Conservation (phyloP, 352 stramenopile species). For the Phytopythium mirpurense region DNA sequence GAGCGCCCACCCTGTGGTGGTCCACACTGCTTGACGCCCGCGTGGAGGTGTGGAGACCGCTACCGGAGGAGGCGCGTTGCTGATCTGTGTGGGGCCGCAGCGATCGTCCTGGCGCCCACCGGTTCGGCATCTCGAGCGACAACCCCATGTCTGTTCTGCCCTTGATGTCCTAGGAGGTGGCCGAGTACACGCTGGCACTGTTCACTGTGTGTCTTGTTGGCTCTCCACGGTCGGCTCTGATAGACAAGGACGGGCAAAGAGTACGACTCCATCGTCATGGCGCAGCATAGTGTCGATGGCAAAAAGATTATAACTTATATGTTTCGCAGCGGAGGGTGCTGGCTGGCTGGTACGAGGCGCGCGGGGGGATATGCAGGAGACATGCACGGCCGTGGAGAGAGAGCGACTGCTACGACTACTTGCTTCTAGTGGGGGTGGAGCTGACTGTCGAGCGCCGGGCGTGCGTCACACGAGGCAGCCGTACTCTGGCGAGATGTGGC, state of each 20-base stretch:
- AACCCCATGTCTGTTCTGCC: constrained; percentile 69
- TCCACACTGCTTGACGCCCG: too few relatives aligned
- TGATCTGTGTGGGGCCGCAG: constrained; percentile 14
- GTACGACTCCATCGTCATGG: too few relatives aligned
- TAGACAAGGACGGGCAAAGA: too few relatives aligned
- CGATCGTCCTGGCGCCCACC: constrained; percentile 81
- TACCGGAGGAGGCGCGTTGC: neutral
- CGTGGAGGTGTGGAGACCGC: too few relatives aligned
- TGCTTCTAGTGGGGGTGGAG: neutral
- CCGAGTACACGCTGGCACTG: constrained; percentile 51
- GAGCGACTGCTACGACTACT: constrained; percentile 4
- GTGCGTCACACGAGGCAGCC: constrained; percentile 65
- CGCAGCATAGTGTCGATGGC: too few relatives aligned
- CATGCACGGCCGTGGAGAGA: neutral
- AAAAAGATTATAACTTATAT: too few relatives aligned
- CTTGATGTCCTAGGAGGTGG: constrained; percentile 69
- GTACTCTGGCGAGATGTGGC: constrained; percentile 82
- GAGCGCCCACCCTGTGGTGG: too few relatives aligned
- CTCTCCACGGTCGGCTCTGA: too few relatives aligned
- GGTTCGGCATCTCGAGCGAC: constrained; percentile 59
- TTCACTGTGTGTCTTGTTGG: constrained; percentile 30
- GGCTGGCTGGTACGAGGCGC: constrained; percentile 1
- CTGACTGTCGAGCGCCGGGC: neutral
- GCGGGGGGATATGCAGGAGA: neutral
- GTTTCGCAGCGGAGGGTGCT: too few relatives aligned